Base-by-base conservation (phyloP, 1,284 basidiomycete genomes). In the Cutaneotrichosporon dermatis region DNA sequence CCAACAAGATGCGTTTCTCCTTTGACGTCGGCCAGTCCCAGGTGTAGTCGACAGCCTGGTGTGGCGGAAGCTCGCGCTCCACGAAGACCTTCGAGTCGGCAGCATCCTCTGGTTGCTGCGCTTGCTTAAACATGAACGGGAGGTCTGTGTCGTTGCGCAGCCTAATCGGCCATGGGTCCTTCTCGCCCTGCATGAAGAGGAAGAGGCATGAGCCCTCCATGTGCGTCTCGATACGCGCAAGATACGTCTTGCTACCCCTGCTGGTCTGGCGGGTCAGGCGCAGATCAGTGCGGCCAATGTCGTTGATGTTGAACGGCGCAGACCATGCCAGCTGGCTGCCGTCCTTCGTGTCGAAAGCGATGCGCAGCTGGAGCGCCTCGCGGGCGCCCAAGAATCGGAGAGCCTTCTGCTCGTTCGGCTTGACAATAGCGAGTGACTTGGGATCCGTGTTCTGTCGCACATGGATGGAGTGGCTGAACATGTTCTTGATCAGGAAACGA, bases 1-100 rank as follows among this genome's bases (percentile, higher is more conserved):
- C 79, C 12, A 99, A 79, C 54, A 85, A 79, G 44, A 99, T 82
- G 66, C 86, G 87, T 80, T 97, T 99, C 69, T 89, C 87, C 56
- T 81, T 80, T 3, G 87, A 86, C 8, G 93, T 90, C 1, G 96
- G 96, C 65, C 85, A 87, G 74, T 99, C 96, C 96, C 96, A 99
- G 6, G 93, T 89, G 73, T 98, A 99, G 54, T 74, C 69, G 7
- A 65, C 65, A 0, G 66, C 66, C 2, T 63, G 43, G 15, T 69
- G 58, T 5, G 73, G 66, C 13, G 55, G 52, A 4, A 76, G 33
- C 1, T 64, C 61, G n/a, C 66, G 64, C 12, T 63, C 39, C n/a
- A 57, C 56, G 11, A 66, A 62, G 44, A 67, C 65, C 7, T 89
- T 49, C 55, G 72, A 72, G 76, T 66, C 71, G 77, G 82, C 57